phyloP scores from a whole-genome alignment of 495 filamentous ascomycete genomes.

The Aspergillus homomorphus region DNA sequence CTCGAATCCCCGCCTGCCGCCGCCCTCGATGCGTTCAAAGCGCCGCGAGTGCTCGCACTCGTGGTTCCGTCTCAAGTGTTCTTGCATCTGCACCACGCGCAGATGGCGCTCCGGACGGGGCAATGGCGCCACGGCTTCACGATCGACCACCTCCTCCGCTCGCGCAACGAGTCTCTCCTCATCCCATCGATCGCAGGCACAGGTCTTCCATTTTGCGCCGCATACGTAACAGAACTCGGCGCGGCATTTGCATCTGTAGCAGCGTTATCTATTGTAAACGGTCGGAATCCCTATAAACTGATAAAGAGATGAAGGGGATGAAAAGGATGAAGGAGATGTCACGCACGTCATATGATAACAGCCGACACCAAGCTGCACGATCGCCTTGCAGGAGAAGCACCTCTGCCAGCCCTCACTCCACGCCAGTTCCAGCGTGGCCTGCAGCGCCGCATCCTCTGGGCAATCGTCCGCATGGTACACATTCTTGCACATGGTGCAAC shows the following conservation, averaged over 20 bases:
- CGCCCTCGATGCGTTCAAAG: conserved; percentile 1
- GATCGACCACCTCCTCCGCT: conserved; percentile 6
- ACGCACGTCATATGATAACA: conserved; percentile 63
- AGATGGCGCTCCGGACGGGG: background rate
- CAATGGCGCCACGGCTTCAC: background rate
- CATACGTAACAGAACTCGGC: conserved; percentile 10
- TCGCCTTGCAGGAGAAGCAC: conserved; percentile 56
- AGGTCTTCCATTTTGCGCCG: conserved; percentile 3
- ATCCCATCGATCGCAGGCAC: conserved; percentile 21
- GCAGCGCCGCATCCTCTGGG: conserved; percentile 38
- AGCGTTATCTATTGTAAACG: background rate
- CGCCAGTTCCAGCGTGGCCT: conserved; percentile 53
- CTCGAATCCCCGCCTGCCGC: background rate
- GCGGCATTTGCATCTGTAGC: conserved; percentile 7
- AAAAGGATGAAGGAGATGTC: conserved; percentile 16
- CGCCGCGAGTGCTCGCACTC: conserved; percentile 7
- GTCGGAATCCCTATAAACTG: no score
- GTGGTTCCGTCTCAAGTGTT: conserved; percentile 3
- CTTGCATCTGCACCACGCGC: conserved; percentile 8
- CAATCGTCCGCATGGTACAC: conserved; percentile 50
- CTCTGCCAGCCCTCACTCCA: conserved; percentile 56
- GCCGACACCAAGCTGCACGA: conserved; percentile 57
- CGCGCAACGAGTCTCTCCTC: conserved; percentile 17
- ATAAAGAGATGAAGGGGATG: background rate
- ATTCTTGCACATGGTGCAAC: conserved; percentile 29